Base-by-base conservation (phyloP, 192 early-diverging fungal species). In the Coemansia sp. region DNA sequence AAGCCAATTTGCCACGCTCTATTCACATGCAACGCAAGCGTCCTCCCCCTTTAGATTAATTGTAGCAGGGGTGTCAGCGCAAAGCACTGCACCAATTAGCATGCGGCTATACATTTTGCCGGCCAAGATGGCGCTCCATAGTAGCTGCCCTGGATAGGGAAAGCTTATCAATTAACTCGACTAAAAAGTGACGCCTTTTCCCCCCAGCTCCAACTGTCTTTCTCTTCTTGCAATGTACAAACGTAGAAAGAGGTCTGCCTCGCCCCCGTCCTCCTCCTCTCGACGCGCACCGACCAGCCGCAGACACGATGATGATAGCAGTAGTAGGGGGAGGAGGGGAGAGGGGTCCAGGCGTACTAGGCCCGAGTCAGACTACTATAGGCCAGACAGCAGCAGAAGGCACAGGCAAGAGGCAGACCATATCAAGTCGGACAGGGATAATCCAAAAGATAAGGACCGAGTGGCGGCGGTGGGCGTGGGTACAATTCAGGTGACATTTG, bases 231-330 rank as follows among this genome's bases (percentile, higher is more conserved):
- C 23, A 24, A 50, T 50, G 46, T 50, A 50, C 46, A 50, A 50
- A 50, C 10, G 46, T 26, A 50, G 46, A 50, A 50, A 50, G n/a
- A 50, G 46, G 46, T 50, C 46, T 24, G 46, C 46, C 46, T 50
- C 46, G 46, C 46, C 46, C 23, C 10, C 46, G 2, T 50, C 46
- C 11, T 31, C 31, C 31, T 31, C 31, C 31, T 31, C 31, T 31
- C 20, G 46, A 13, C 46, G 23, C 46, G 23, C 46, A 50, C 23
- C 23, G 23, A 26, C 46, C 46, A 50, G 46, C 13, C 46, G 46
- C 46, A 50, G 46, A 26, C 2, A 43, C 16, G 42, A 43, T 13
- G 42, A 43, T 16, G 42, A 43, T 5, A 18, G 13, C 8, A 14
- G 10, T 9, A 50, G 46, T 9, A 10, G 46, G 4, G 5, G 23